A percentile compares a stretch with the other conserved stretches of the same genome.
Evolutionary conservation across 345 rosid species (phyloP).

Genomic region (Eucalyptus regnans): DNA sequence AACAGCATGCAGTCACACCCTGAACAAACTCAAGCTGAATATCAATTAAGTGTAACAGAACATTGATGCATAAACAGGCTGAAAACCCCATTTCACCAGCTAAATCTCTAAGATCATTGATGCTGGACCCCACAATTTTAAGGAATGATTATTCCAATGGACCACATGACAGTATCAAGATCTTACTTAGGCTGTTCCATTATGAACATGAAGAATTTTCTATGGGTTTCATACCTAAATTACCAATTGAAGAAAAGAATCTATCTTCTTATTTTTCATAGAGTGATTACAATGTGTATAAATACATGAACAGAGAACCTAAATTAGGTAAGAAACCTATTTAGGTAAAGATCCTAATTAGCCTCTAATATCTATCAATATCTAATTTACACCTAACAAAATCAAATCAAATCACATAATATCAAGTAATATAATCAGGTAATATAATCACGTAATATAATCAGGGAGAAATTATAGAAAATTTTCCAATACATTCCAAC

Average conservation of each 20-base stretch:
- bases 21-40: not conserved
- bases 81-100: not conserved
- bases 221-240: not conserved
- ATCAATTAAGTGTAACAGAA: not conserved
- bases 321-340: no score
- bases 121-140: not conserved
- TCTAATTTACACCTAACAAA: no score
- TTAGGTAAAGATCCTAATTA: no score
- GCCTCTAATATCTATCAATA: no score
- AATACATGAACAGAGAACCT: no score
- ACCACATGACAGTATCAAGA: not conserved
- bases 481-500: no score
- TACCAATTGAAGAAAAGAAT: not conserved
- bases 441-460: no score
- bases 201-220: not conserved
- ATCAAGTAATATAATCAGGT: no score
- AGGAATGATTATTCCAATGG: not conserved
- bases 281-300: no score
- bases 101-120: not conserved
- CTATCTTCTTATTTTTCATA: no score
- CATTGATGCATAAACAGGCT: not conserved
- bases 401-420: no score
- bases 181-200: not conserved
- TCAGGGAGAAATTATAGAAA: no score
- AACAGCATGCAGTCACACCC: not conserved